Evolutionary conservation across 108 stramenopile genomes (phyloP).

Genomic region (Cyclotella choctawhatcheeana): DNA sequence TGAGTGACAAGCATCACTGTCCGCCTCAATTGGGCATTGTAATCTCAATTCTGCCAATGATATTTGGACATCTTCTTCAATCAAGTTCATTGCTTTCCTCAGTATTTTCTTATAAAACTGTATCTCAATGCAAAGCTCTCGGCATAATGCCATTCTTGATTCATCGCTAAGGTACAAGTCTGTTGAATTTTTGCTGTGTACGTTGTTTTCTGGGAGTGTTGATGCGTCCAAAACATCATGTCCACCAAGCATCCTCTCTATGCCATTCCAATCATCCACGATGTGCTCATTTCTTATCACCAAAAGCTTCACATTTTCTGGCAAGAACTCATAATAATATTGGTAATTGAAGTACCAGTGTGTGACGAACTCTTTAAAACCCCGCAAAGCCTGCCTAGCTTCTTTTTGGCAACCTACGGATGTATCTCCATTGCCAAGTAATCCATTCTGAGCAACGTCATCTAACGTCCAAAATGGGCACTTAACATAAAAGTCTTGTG

Average conservation of each 20-base stretch:
- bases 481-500: constrained; percentile 21
- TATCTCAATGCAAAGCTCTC: constrained; percentile 51
- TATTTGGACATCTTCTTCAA: constrained; percentile 12
- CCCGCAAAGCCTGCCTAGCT: constrained; percentile 14
- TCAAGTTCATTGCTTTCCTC: constrained; percentile 34
- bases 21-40: constrained; percentile 45
- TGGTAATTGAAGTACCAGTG: constrained; percentile 49
- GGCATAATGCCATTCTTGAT: constrained; percentile 40
- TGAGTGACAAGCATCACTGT: constrained; percentile 15
- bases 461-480: constrained; percentile 33
- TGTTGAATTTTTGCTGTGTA: constrained; percentile 35
- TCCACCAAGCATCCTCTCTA: constrained; percentile 38
- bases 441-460: constrained; percentile 37
- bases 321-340: constrained; percentile 42
- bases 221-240: constrained; percentile 19
- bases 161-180: constrained; percentile 38
- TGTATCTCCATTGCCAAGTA: constrained; percentile 10
- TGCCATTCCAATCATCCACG: constrained; percentile 52
- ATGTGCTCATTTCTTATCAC: constrained; percentile 56
- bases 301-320: constrained; percentile 30
- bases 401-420: constrained; percentile 10
- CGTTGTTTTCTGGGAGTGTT: constrained; percentile 29
- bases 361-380: constrained; percentile 17
- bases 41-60: constrained; percentile 37
- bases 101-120: constrained; percentile 53